Conservation (phyloP, 768 basidiomycete genomes). For the Xerocomellus intermedius region DNA sequence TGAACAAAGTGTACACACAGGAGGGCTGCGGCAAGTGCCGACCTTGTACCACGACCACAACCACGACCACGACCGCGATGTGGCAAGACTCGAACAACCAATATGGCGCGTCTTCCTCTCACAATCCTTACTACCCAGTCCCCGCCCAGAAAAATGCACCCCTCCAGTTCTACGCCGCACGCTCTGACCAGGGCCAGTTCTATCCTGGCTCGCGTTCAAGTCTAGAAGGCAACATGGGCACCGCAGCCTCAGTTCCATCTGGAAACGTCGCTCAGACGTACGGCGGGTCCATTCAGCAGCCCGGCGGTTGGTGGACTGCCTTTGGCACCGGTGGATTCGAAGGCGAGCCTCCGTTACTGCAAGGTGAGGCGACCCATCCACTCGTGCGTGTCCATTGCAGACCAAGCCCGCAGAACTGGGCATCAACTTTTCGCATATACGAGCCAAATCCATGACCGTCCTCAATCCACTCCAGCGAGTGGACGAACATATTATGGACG, state of each 20-base stretch:
- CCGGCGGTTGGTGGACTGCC: slow-evolving; percentile 90
- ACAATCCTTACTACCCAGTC: slow-evolving; percentile 53
- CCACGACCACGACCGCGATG: slow-evolving; percentile 41
- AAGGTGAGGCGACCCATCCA: slow-evolving; percentile 55
- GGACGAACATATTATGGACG: slow-evolving; percentile 96
- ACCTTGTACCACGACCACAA: slow-evolving; percentile 16
- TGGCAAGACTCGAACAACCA: slow-evolving; percentile 68
- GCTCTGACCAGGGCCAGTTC: slow-evolving; percentile 54
- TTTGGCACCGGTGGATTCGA: slow-evolving; percentile 95
- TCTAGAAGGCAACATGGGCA: slow-evolving; percentile 65
- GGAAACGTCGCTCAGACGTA: slow-evolving; percentile 49
- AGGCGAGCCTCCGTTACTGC: slow-evolving; percentile 91
- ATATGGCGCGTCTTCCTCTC: slow-evolving; percentile 61
- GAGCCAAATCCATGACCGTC: slow-evolving; percentile 90
- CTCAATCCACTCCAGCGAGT: slow-evolving; percentile 86
- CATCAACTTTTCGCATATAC: slow-evolving; percentile 96
- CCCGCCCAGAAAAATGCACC: slow-evolving; percentile 52
- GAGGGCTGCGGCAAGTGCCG: slow-evolving; percentile 29
- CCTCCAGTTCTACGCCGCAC: slow-evolving; percentile 78
- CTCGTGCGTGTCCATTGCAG: background rate
- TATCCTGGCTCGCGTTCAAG: slow-evolving; percentile 75
- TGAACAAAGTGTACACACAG: slow-evolving; percentile 1
- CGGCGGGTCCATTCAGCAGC: slow-evolving; percentile 70
- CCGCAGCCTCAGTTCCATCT: slow-evolving; percentile 52
- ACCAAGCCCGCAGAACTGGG: slow-evolving; percentile 70